Evolutionary conservation across 106 monocot genomes (phyloP).

Genomic region (Apostasia shenzhenica): DNA sequence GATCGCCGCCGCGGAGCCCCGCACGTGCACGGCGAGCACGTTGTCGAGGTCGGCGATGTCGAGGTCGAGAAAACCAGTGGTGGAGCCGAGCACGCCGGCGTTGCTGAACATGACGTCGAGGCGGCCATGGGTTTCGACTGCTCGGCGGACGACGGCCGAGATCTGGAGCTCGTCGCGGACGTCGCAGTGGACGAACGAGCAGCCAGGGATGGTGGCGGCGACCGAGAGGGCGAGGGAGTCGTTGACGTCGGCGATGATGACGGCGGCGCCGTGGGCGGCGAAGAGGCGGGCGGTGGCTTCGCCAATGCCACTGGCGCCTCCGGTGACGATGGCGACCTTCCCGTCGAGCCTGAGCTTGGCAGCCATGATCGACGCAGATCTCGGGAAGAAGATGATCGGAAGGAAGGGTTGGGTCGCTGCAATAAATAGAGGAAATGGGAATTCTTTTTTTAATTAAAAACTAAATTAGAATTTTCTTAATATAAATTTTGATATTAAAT

Average conservation of each 20-base stretch:
- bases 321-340: background rate
- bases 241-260: conserved; percentile 19
- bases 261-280: too few relatives aligned
- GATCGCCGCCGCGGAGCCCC: background rate
- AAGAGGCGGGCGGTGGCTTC: too few relatives aligned
- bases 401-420: too few relatives aligned
- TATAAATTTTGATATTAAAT: too few relatives aligned
- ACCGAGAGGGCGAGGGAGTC: conserved; percentile 6
- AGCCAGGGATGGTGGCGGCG: conserved; percentile 5
- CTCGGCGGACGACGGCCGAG: background rate
- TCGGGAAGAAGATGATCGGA: too few relatives aligned
- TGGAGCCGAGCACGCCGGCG: background rate
- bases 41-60: background rate
- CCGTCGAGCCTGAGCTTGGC: too few relatives aligned
- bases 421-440: too few relatives aligned
- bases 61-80: background rate
- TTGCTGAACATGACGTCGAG: background rate
- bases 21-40: background rate
- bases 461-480: too few relatives aligned
- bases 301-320: too few relatives aligned
- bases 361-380: too few relatives aligned
- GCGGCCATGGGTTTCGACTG: background rate
- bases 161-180: too few relatives aligned
- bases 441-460: too few relatives aligned
- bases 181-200: background rate